Percentiles rank a stretch among this genome's conserved stretches.
Conservation (phyloP, 768 basidiomycete species). For the Russula sp. region DNA sequence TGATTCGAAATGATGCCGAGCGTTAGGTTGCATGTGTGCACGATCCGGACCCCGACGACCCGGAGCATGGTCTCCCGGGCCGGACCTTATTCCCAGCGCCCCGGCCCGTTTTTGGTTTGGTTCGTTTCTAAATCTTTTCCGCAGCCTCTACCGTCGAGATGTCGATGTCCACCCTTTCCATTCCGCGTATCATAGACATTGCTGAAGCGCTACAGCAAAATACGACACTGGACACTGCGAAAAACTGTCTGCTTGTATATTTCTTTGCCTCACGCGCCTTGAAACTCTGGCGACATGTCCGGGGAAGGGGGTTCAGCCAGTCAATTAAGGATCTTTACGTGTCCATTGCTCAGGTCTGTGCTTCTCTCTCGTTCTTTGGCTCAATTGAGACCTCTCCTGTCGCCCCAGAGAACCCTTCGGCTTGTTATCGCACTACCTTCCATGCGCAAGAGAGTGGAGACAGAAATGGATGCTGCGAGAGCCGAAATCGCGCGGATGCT, state of each 20-base stretch:
- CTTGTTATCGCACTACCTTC: constrained; percentile 58
- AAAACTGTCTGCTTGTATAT: constrained; percentile 55
- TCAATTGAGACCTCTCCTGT: constrained; percentile 6
- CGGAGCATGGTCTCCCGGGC: not conserved
- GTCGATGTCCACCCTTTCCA: constrained; percentile 12
- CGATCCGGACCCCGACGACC: not conserved
- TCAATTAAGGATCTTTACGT: constrained; percentile 48
- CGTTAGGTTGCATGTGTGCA: not conserved
- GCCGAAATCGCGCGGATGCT: constrained; percentile 62
- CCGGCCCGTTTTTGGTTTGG: not conserved
- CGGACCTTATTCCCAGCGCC: not conserved
- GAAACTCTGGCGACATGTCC: constrained; percentile 54
- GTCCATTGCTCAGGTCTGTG: constrained; percentile 48
- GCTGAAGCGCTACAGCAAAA: not conserved
- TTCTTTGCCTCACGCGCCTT: constrained; percentile 46
- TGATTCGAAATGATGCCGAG: constrained; percentile 23
- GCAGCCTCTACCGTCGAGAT: not conserved
- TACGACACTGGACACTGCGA: constrained; percentile 40
- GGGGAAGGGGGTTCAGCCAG: constrained; percentile 51
- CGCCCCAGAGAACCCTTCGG: constrained; percentile 44
- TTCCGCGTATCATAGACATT: constrained; percentile 15
- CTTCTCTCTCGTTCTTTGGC: not conserved
- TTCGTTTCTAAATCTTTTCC: no score
- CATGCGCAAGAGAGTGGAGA: constrained; percentile 51
- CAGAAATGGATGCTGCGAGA: constrained; percentile 59